A percentile compares a stretch with the other conserved stretches of the same genome.
Conservation (phyloP, 2,329 filamentous ascomycete species). For the Sporothrix pallida region DNA sequence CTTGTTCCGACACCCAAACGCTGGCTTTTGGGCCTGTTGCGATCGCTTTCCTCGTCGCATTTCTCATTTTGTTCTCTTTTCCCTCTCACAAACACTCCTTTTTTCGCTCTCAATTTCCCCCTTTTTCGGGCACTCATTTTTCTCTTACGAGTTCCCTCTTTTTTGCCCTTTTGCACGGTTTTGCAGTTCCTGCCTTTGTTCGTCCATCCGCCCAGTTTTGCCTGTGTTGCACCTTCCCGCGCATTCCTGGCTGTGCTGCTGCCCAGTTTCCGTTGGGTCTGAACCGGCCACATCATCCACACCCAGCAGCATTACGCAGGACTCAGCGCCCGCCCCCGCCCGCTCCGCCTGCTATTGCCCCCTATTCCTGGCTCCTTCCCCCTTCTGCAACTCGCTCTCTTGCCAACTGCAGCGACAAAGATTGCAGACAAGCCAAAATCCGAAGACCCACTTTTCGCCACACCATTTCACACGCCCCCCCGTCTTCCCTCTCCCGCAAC, state of each 20-base stretch:
- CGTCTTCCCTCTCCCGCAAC: slow-evolving; percentile 1
- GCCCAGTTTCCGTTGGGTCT: slow-evolving; percentile 40
- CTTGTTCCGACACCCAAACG: background rate
- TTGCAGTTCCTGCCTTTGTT: slow-evolving; percentile 23
- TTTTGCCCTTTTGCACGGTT: slow-evolving; percentile 33
- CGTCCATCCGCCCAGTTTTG: slow-evolving; percentile 16
- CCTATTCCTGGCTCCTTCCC: slow-evolving; percentile 18
- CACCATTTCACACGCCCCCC: slow-evolving; percentile 19
- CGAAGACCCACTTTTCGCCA: slow-evolving; percentile 34
- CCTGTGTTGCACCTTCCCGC: slow-evolving; percentile 29
- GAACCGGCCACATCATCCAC: slow-evolving; percentile 44
- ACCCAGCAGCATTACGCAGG: slow-evolving; percentile 19
- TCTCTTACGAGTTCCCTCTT: slow-evolving; percentile 23
- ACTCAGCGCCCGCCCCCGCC: slow-evolving; percentile 30
- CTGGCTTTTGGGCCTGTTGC: slow-evolving; percentile 10
- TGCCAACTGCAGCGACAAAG: slow-evolving; percentile 33
- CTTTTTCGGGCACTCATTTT: background rate
- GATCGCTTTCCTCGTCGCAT: slow-evolving; percentile 19
- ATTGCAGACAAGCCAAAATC: slow-evolving; percentile 30
- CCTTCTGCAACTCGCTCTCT: slow-evolving; percentile 24
- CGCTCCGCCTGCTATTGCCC: slow-evolving; percentile 22
- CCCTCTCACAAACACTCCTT: background rate
- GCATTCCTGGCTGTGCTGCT: slow-evolving; percentile 21
- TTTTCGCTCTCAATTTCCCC: background rate
- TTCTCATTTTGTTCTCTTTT: slow-evolving; percentile 32